phyloP scores from a whole-genome alignment of 768 basidiomycete genomes.

The Tricholoma saponaceum region DNA sequence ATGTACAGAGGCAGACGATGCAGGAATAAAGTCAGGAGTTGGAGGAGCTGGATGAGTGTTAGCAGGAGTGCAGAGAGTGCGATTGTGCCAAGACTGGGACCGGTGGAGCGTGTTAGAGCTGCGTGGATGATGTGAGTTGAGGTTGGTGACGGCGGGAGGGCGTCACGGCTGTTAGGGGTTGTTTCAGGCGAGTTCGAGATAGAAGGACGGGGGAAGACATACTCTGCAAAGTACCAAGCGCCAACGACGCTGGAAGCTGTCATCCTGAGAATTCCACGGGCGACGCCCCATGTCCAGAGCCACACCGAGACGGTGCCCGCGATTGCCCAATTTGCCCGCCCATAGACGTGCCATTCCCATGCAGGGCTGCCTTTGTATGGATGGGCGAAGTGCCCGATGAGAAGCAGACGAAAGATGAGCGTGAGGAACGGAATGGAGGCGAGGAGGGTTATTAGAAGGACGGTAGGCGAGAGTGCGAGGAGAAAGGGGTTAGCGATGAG shows the following conservation, averaged over 20 bases:
- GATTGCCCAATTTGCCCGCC: conserved; percentile 40
- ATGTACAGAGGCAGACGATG: conserved; percentile 53
- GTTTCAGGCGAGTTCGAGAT: not conserved
- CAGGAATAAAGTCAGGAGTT: conserved; percentile 44
- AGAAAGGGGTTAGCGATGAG: conserved; percentile 72
- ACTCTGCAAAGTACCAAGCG: conserved; percentile 82
- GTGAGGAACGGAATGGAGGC: conserved; percentile 77
- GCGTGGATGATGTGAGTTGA: conserved; percentile 75
- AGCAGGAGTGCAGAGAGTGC: conserved; percentile 74
- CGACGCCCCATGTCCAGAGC: conserved; percentile 79
- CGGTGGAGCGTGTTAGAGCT: conserved; percentile 73
- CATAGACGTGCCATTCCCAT: conserved; percentile 37
- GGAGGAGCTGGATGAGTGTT: conserved; percentile 60
- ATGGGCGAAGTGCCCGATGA: conserved; percentile 51
- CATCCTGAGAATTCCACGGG: conserved; percentile 73
- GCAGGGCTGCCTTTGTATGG: conserved; percentile 19
- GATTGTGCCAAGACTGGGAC: conserved; percentile 79
- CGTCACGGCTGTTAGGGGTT: conserved; percentile 23
- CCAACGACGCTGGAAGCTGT: conserved; percentile 81
- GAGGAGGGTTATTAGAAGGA: conserved; percentile 65
- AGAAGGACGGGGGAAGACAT: conserved; percentile 19
- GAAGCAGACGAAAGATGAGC: conserved; percentile 70
- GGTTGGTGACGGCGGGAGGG: conserved; percentile 41
- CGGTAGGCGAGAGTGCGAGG: conserved; percentile 66
- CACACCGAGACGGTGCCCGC: conserved; percentile 53